These are phyloP conservation scores for Alternaria triticina DNA, from an alignment of 2,329 filamentous ascomycete genomes.

Conservation along the genomic window DNA sequence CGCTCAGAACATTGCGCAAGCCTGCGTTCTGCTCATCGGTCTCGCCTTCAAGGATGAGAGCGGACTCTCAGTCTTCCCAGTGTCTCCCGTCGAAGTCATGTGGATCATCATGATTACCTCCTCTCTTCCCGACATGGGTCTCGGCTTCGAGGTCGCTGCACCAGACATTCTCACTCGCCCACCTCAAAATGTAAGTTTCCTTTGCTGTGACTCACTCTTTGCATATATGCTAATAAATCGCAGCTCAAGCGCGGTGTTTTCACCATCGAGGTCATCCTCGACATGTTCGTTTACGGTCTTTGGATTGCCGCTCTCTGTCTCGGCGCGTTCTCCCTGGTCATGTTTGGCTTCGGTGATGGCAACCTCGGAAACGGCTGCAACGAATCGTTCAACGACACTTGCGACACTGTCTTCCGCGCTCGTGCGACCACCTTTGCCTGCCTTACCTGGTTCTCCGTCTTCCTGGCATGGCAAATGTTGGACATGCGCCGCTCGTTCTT, in stretches of 20 bases:
- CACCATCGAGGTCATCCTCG: slow-evolving; percentile 42
- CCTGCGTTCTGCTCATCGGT: slow-evolving; percentile 43
- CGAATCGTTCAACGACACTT: slow-evolving; percentile 33
- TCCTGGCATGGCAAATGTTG: slow-evolving; percentile 76
- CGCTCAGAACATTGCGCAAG: slow-evolving; percentile 44
- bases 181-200: slow-evolving; percentile 14
- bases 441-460: slow-evolving; percentile 77
- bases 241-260: slow-evolving; percentile 41
- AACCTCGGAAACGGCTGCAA: slow-evolving; percentile 44
- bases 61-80: slow-evolving; percentile 45
- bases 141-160: slow-evolving; percentile 43
- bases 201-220: not conserved
- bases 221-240: slow-evolving; percentile 15
- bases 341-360: slow-evolving; percentile 43
- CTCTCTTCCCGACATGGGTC: slow-evolving; percentile 44
- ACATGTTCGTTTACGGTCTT: slow-evolving; percentile 47
- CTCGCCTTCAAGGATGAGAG: slow-evolving; percentile 43
- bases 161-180: slow-evolving; percentile 39
- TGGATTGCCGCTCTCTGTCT: slow-evolving; percentile 44
- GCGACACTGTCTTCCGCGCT: slow-evolving; percentile 54
- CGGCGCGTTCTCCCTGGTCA: slow-evolving; percentile 41
- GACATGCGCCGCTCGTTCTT: slow-evolving; percentile 76
- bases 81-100: slow-evolving; percentile 46
- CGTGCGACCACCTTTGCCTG: slow-evolving; percentile 76
- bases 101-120: slow-evolving; percentile 51